These are phyloP conservation scores for Fusarium cicatricum DNA, from an alignment of 2,329 filamentous ascomycete species.

Conservation along the genomic window DNA sequence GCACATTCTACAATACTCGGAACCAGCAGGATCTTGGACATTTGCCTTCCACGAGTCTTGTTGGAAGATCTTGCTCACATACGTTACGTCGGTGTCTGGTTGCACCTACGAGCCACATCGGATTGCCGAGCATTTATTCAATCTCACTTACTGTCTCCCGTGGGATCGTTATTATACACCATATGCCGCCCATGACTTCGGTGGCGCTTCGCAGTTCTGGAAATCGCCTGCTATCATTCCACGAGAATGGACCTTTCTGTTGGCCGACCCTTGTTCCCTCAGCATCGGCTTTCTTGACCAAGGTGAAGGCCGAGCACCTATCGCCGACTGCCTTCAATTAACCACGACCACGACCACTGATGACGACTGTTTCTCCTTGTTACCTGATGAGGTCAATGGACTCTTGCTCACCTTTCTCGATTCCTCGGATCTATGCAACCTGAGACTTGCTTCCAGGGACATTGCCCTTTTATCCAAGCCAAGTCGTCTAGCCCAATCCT, in stretches of 20 bases:
- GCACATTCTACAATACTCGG: neutral
- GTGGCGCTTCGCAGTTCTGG: neutral
- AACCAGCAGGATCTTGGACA: neutral
- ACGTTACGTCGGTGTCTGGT: neutral
- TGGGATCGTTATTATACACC: neutral
- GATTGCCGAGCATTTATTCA: conserved; percentile 1
- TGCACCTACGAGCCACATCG: neutral
- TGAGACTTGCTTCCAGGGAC: conserved; percentile 4
- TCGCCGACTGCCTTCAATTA: no score
- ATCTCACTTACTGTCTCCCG: conserved; percentile 1
- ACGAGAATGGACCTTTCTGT: neutral
- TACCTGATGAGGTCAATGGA: conserved; percentile 2
- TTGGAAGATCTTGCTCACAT: conserved; percentile 2
- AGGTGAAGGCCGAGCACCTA: no score
- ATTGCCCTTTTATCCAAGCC: neutral
- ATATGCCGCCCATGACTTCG: conserved; percentile 4
- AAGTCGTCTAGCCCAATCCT: neutral
- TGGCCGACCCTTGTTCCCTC: neutral
- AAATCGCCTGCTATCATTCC: neutral
- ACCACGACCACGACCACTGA: no score
- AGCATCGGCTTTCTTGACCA: neutral
- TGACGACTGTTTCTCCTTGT: neutral
- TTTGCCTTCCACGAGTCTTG: conserved; percentile 14
- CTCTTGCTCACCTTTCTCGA: neutral
- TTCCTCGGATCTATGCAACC: neutral